Percentiles rank a stretch among this genome's conserved stretches.
Evolutionary conservation across 2,329 filamentous ascomycete genomes (phyloP).

Genomic region (Podosphaera leucotricha): DNA sequence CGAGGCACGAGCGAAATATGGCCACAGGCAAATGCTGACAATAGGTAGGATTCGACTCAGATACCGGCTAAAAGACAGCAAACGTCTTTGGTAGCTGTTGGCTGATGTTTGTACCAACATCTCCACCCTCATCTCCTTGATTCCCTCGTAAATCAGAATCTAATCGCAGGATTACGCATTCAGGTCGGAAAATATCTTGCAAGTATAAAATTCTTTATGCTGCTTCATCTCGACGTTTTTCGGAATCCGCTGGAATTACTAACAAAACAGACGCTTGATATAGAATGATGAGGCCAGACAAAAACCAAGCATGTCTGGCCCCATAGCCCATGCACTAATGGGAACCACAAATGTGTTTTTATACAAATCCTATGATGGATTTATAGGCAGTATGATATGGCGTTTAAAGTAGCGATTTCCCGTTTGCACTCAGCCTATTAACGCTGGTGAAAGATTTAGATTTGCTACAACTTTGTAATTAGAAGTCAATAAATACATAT

Average conservation of each 20-base stretch:
- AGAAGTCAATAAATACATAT: slow-evolving; percentile 10
- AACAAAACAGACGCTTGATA: slow-evolving; percentile 1
- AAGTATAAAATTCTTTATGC: neutral
- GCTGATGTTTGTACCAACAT: slow-evolving; percentile 13
- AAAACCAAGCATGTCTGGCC: neutral
- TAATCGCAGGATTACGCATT: slow-evolving; percentile 10
- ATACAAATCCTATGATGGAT: slow-evolving; percentile 6
- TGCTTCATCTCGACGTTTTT: neutral
- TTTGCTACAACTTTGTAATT: slow-evolving; percentile 11
- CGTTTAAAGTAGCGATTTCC: slow-evolving; percentile 3
- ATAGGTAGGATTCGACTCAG: slow-evolving; percentile 10
- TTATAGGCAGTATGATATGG: slow-evolving; percentile 3
- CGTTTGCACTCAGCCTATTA: slow-evolving; percentile 3
- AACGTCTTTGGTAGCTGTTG: slow-evolving; percentile 12
- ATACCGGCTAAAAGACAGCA: slow-evolving; percentile 16
- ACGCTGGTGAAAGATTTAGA: slow-evolving; percentile 5
- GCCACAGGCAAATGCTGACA: slow-evolving; percentile 7
- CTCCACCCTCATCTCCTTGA: slow-evolving; percentile 4
- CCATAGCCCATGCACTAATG: slow-evolving; percentile 3
- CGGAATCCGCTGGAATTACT: slow-evolving; percentile 1
- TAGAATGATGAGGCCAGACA: neutral
- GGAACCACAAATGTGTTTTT: neutral
- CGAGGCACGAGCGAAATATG: neutral
- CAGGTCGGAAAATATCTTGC: neutral
- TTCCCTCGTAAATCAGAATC: slow-evolving; percentile 11